Evolutionary conservation across 2,329 filamentous ascomycete species (phyloP).

Genomic region (Trichoderma afroharzianum): DNA sequence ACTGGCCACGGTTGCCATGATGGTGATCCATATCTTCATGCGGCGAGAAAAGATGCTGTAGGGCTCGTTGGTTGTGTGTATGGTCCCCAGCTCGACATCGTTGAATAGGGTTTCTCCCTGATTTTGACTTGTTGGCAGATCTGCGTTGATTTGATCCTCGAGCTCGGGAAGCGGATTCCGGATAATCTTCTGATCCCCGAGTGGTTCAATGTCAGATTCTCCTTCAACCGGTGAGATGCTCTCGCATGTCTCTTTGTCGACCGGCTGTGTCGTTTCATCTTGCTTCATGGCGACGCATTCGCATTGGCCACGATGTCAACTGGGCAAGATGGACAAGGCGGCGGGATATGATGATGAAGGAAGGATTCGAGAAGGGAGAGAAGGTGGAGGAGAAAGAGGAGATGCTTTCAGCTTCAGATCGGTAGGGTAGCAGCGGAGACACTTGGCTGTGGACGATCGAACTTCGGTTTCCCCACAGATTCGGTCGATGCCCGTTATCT

Average conservation of each 20-base stretch:
- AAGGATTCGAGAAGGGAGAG: not conserved
- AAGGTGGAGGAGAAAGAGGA: not conserved
- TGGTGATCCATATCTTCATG: constrained; percentile 50
- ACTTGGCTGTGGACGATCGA: constrained; percentile 16
- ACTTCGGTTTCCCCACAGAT: constrained; percentile 17
- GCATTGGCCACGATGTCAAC: not conserved
- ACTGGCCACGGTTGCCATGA: constrained; percentile 50
- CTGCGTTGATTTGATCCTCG: not conserved
- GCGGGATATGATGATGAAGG: not conserved
- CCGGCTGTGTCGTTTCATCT: not conserved
- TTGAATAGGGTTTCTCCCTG: not conserved
- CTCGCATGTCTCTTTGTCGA: not conserved
- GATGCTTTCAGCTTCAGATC: constrained; percentile 7
- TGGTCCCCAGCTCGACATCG: constrained; percentile 1
- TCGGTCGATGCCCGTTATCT: constrained; percentile 18
- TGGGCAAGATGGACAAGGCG: not conserved
- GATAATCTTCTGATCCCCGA: not conserved
- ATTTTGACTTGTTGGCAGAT: not conserved
- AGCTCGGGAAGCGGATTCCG: not conserved
- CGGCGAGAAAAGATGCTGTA: constrained; percentile 31
- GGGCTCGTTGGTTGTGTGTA: constrained; percentile 5
- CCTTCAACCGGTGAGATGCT: not conserved
- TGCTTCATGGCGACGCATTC: constrained; percentile 14
- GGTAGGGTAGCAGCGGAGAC: constrained; percentile 7
- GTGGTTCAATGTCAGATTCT: not conserved